These are phyloP conservation scores for Mucor mucedo DNA, from an alignment of 371 early-diverging fungal genomes.

Conservation along the genomic window DNA sequence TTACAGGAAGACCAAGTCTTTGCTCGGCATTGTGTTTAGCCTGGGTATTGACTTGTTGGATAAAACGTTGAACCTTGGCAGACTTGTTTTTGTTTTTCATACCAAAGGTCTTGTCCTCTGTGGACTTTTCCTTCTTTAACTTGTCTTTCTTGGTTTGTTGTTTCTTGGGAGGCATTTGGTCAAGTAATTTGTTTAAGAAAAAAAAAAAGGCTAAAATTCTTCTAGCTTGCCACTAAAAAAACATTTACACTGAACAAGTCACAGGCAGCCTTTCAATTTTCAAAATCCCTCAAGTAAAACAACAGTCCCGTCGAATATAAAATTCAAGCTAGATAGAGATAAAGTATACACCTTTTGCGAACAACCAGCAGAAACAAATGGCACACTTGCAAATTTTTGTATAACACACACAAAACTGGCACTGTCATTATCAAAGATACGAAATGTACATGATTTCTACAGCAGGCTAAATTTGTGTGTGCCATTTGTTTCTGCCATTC, in stretches of 20 bases:
- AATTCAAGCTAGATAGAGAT: no score
- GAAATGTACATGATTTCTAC: no score
- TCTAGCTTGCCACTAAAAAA: not conserved
- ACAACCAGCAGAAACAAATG: no score
- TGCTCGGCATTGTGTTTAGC: constrained; percentile 61
- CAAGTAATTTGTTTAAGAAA: not conserved
- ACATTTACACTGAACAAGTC: not conserved
- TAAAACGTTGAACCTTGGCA: constrained; percentile 85
- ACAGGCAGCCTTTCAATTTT: not conserved
- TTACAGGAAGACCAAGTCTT: constrained; percentile 1
- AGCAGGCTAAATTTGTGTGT: no score
- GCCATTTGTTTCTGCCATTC: no score
- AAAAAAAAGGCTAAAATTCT: not conserved
- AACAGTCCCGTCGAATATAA: no score
- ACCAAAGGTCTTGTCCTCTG: constrained; percentile 98
- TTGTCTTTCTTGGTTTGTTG: constrained; percentile 60
- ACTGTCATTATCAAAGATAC: no score
- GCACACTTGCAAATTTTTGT: no score
- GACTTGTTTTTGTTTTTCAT: constrained; percentile 97
- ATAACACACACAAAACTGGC: no score
- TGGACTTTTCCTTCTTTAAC: constrained; percentile 81
- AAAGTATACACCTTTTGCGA: no score
- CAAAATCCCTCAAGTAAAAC: no score
- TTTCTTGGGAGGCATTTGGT: constrained; percentile 82
- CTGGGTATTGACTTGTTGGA: constrained; percentile 90